Evolutionary conservation across 306 rosid genomes (phyloP).

Genomic region (Casuarina equisetifolia): DNA sequence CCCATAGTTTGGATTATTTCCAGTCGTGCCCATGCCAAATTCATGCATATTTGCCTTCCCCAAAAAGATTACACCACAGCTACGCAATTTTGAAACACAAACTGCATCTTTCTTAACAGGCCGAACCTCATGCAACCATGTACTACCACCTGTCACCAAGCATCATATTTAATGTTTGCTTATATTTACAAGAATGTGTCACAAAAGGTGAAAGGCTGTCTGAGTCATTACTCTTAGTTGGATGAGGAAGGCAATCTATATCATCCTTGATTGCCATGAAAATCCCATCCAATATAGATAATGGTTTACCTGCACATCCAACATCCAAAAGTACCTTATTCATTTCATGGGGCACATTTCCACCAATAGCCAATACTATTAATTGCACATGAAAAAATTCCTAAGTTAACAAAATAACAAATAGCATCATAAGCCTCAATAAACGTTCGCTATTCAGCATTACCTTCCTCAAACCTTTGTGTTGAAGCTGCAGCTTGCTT

Average conservation of each 20-base stretch:
- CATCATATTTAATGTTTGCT: conserved; percentile 22
- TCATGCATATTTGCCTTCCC: conserved; percentile 99
- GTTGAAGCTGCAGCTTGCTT: conserved; percentile 89
- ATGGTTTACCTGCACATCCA: conserved; percentile 60
- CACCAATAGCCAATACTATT: conserved; percentile 13
- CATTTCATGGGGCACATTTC: conserved; percentile 8
- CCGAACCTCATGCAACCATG: conserved; percentile 97
- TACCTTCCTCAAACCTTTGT: conserved; percentile 86
- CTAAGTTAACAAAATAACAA: neutral
- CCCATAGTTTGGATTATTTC: conserved; percentile 93
- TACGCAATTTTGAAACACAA: conserved; percentile 70
- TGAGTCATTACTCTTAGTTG: conserved; percentile 64
- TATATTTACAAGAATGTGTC: neutral
- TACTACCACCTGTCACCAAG: conserved; percentile 66
- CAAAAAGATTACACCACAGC: conserved; percentile 81
- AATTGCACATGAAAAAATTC: conserved; percentile 9
- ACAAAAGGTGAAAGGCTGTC: conserved; percentile 8
- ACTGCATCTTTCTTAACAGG: conserved; percentile 60
- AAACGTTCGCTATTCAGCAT: conserved; percentile 1
- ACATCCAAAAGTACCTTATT: conserved; percentile 23
- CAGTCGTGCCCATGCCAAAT: conserved; percentile 97
- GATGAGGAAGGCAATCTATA: conserved; percentile 84
- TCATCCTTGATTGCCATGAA: conserved; percentile 96
- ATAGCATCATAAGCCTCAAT: neutral
- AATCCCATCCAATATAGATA: conserved; percentile 92